These are phyloP conservation scores for Beauveria pseudobassiana DNA, from an alignment of 2,329 filamentous ascomycete species.

Conservation along the genomic window DNA sequence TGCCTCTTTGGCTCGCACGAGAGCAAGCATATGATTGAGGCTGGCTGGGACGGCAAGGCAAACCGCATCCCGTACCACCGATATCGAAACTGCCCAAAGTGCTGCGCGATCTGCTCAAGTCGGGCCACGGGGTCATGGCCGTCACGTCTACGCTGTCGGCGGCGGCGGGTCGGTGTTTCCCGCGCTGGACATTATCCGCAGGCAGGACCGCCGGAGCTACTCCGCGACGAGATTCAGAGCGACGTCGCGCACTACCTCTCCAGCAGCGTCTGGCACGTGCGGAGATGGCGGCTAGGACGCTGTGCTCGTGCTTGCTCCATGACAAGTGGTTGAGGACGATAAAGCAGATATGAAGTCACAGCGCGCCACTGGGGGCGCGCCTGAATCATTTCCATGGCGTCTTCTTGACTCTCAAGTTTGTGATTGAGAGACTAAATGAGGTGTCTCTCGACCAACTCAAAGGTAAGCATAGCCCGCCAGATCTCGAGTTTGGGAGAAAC, in stretches of 20 bases:
- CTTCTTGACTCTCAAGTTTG: constrained; percentile 47
- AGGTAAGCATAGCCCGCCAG: constrained; percentile 29
- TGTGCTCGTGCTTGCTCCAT: constrained; percentile 54
- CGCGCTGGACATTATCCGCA: constrained; percentile 71
- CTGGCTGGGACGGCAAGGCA: constrained; percentile 56
- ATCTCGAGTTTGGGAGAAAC: background rate
- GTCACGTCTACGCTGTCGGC: constrained; percentile 24
- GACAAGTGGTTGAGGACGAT: constrained; percentile 40
- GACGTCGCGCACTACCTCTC: constrained; percentile 56
- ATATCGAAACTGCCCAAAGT: constrained; percentile 58
- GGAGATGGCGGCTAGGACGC: constrained; percentile 73
- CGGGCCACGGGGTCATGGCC: constrained; percentile 38
- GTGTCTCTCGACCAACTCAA: constrained; percentile 35
- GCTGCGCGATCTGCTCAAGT: constrained; percentile 54
- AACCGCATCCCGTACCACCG: constrained; percentile 62
- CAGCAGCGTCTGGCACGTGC: constrained; percentile 70
- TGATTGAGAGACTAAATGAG: constrained; percentile 46
- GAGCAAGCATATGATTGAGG: constrained; percentile 55
- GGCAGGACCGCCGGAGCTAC: constrained; percentile 57
- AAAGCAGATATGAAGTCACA: constrained; percentile 24
- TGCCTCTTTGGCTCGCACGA: constrained; percentile 68
- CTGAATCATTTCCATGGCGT: constrained; percentile 53
- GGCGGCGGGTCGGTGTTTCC: constrained; percentile 62
- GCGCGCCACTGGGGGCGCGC: constrained; percentile 17
- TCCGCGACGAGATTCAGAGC: constrained; percentile 46